Percentiles rank a stretch among this genome's conserved stretches.
phyloP scores from a whole-genome alignment of 768 basidiomycete genomes.

The Nidula microcarpa region DNA sequence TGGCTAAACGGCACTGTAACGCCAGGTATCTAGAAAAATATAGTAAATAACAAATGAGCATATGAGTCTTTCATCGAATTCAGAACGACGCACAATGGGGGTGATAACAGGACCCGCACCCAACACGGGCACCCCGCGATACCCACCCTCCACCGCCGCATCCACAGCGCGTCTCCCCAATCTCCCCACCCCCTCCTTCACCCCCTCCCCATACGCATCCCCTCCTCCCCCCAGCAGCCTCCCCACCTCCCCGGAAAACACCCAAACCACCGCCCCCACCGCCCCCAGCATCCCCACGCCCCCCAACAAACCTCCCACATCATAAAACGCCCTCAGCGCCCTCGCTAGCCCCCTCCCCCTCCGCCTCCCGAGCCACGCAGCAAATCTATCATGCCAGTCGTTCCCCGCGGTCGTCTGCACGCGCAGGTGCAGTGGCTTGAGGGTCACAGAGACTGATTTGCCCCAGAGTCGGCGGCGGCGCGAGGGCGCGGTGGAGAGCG shows the following conservation, averaged over 20 bases:
- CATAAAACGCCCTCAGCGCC: slow-evolving; percentile 38
- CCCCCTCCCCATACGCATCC: not conserved
- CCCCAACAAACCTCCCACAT: slow-evolving; percentile 42
- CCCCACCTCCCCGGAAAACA: slow-evolving; percentile 15
- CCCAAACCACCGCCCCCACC: slow-evolving; percentile 35
- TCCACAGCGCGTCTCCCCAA: not conserved
- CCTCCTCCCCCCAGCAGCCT: slow-evolving; percentile 4
- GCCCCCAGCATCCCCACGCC: slow-evolving; percentile 45
- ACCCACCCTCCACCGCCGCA: not conserved
- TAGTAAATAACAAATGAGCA: not conserved
- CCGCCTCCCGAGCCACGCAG: slow-evolving; percentile 26
- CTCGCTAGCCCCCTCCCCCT: slow-evolving; percentile 17
- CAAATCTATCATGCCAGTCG: slow-evolving; percentile 39
- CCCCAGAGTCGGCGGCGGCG: no score
- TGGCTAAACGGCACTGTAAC: slow-evolving; percentile 75
- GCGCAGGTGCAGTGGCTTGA: slow-evolving; percentile 23
- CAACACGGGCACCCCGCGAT: not conserved
- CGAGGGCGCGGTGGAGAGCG: no score
- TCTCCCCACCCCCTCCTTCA: not conserved
- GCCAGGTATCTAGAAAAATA: slow-evolving; percentile 65
- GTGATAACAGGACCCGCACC: slow-evolving; percentile 10
- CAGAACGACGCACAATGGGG: slow-evolving; percentile 27
- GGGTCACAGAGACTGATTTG: no score
- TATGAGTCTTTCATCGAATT: not conserved
- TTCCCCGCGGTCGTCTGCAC: slow-evolving; percentile 53